These are phyloP conservation scores for Zymoseptoria passerinii DNA, from an alignment of 2,329 filamentous ascomycete species.

Conservation along the genomic window DNA sequence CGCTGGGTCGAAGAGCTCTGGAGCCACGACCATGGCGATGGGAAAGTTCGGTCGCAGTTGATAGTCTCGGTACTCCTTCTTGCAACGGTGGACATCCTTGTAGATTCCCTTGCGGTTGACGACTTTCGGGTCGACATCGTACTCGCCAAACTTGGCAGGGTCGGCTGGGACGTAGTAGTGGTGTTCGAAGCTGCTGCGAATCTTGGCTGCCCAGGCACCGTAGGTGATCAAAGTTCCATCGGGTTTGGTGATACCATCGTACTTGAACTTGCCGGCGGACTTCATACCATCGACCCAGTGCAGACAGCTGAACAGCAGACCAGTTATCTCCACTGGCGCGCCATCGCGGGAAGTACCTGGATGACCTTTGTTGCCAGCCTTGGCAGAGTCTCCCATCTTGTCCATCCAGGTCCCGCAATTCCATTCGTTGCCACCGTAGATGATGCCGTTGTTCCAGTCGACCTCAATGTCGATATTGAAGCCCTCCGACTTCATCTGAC, in stretches of 20 bases:
- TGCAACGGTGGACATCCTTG: conserved; percentile 90
- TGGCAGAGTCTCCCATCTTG: conserved; percentile 98
- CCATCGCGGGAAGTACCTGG: conserved; percentile 96
- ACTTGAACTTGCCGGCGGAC: conserved; percentile 60
- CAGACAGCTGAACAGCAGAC: conserved; percentile 82
- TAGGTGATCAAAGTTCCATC: conserved; percentile 54
- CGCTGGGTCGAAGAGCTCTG: conserved; percentile 69
- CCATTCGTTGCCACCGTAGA: conserved; percentile 86
- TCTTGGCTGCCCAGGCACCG: conserved; percentile 66
- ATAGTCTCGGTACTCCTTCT: conserved; percentile 96
- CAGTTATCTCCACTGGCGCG: conserved; percentile 89
- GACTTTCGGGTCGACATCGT: conserved; percentile 70
- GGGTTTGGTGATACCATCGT: conserved; percentile 56
- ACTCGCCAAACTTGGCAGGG: conserved; percentile 60
- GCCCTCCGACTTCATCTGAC: conserved; percentile 84
- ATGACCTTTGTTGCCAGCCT: conserved; percentile 82
- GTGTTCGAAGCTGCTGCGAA: conserved; percentile 82
- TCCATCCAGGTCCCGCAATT: conserved; percentile 99
- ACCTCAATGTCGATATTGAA: conserved; percentile 88
- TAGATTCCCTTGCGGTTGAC: conserved; percentile 93
- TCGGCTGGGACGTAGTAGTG: conserved; percentile 79
- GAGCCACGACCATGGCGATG: conserved; percentile 90
- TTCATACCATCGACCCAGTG: conserved; percentile 67
- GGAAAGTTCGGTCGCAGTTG: conserved; percentile 90
- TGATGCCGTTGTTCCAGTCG: conserved; percentile 83